A percentile compares a stretch with the other conserved stretches of the same genome.
Conservation (phyloP, 345 rosid genomes). For the Bruguiera sexangula region DNA sequence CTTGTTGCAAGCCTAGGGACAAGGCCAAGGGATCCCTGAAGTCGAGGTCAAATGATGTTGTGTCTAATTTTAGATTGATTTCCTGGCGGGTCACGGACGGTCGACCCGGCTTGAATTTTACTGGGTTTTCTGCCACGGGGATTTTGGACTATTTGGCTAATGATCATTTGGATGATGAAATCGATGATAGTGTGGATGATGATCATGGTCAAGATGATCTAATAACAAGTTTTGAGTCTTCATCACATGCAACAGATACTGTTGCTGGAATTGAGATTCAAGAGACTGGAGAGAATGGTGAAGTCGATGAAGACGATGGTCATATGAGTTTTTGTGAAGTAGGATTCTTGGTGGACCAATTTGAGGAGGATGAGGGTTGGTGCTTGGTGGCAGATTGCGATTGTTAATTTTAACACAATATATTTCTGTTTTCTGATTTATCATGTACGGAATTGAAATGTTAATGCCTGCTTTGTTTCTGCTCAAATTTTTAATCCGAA, state of each 20-base stretch:
- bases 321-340: slow-evolving; percentile 28
- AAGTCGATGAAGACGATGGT: slow-evolving; percentile 8
- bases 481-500: not conserved
- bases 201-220: not conserved
- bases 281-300: not conserved
- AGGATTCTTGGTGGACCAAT: slow-evolving; percentile 32
- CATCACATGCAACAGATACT: too few species aligned
- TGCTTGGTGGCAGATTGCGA: slow-evolving; percentile 43
- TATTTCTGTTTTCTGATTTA: too few species aligned
- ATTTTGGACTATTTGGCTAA: slow-evolving; percentile 39
- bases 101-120: slow-evolving; percentile 22
- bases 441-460: too few species aligned
- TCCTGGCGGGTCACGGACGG: slow-evolving; percentile 44
- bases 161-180: slow-evolving; percentile 14
- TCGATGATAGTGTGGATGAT: slow-evolving; percentile 17
- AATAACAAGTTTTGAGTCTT: too few species aligned
- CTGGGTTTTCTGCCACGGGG: slow-evolving; percentile 50
- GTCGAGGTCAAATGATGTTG: slow-evolving; percentile 41
- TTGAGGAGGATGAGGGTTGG: slow-evolving; percentile 59
- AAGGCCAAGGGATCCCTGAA: slow-evolving; percentile 59
- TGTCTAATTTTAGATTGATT: slow-evolving; percentile 32
- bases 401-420: not conserved
- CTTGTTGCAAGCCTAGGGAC: slow-evolving; percentile 45
- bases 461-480: not conserved
- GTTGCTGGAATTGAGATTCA: not conserved